Conservation (phyloP, 805 yeast species). For the Spathaspora arborariae region DNA sequence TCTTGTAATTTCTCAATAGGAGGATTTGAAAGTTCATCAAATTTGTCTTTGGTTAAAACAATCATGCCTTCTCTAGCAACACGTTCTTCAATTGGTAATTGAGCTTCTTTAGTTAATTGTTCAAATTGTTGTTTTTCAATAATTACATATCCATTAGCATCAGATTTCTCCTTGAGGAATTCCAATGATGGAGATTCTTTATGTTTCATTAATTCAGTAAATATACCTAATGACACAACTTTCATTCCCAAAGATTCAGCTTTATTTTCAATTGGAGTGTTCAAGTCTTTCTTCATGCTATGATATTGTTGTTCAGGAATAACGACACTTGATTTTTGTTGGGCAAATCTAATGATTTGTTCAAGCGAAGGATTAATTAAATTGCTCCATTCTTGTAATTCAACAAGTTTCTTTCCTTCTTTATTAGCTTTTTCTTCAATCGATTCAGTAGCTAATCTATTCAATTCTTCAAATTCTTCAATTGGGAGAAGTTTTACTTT, state of each 20-base stretch:
- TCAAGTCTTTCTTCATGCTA: constrained; percentile 6
- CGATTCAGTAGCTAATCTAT: neutral
- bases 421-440: neutral
- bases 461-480: constrained; percentile 9
- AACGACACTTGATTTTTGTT: constrained; percentile 8
- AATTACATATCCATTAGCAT: constrained; percentile 10
- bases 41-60: constrained; percentile 12
- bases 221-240: constrained; percentile 10
- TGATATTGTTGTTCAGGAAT: constrained; percentile 10
- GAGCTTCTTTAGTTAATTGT: constrained; percentile 5
- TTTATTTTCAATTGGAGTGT: constrained; percentile 9
- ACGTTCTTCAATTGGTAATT: constrained; percentile 12
- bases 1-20: constrained; percentile 5
- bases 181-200: constrained; percentile 15
- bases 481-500: constrained; percentile 4
- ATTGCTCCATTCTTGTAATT: neutral
- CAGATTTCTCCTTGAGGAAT: constrained; percentile 11
- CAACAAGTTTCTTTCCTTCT: neutral
- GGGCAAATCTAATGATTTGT: constrained; percentile 8
- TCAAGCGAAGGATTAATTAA: constrained; percentile 8
- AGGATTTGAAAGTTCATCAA: constrained; percentile 4
- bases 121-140: constrained; percentile 12
- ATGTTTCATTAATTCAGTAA: constrained; percentile 11
- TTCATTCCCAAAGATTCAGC: constrained; percentile 9
- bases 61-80: constrained; percentile 14